Evolutionary conservation across 495 filamentous ascomycete species (phyloP).

Genomic region (Podospora tetraspora): DNA sequence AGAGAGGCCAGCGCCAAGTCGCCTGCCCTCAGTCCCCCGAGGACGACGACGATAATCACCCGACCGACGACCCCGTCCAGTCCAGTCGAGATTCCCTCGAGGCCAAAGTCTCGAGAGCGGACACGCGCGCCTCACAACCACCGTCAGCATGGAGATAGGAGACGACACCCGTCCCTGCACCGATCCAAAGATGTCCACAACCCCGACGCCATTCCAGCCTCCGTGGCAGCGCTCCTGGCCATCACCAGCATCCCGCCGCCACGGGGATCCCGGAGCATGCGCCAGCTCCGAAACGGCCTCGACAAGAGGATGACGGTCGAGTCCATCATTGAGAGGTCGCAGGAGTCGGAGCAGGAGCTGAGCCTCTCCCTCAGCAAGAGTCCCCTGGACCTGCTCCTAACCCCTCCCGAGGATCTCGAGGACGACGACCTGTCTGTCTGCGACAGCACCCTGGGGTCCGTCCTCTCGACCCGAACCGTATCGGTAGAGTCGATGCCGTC

Average conservation of each 20-base stretch:
- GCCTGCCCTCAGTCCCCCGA: slow-evolving; percentile 26
- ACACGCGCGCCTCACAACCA: slow-evolving; percentile 27
- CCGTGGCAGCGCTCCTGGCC: slow-evolving; percentile 55
- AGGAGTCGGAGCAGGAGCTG: slow-evolving; percentile 47
- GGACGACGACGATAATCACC: slow-evolving; percentile 27
- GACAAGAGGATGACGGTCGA: slow-evolving; percentile 46
- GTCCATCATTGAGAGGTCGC: slow-evolving; percentile 43
- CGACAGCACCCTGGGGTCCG: slow-evolving; percentile 40
- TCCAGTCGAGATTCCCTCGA: slow-evolving; percentile 44
- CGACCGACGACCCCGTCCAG: slow-evolving; percentile 37
- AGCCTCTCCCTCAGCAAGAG: slow-evolving; percentile 42
- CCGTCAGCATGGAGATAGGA: slow-evolving; percentile 18
- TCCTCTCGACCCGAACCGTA: slow-evolving; percentile 38
- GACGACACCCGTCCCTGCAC: slow-evolving; percentile 12
- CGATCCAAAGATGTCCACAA: slow-evolving; percentile 39
- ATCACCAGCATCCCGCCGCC: slow-evolving; percentile 54
- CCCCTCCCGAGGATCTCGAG: slow-evolving; percentile 49
- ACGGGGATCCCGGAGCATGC: slow-evolving; percentile 25
- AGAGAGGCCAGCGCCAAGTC: slow-evolving; percentile 22
- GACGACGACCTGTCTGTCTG: slow-evolving; percentile 43
- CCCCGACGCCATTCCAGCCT: slow-evolving; percentile 50
- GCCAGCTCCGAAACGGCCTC: slow-evolving; percentile 15
- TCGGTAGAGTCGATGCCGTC: slow-evolving; percentile 48
- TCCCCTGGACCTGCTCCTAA: slow-evolving; percentile 49
- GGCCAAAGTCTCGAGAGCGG: slow-evolving; percentile 30